Evolutionary conservation across 208 protist species (phyloP), one percentile per base, ranked within the genome.

Genomic region (Wallacemonas sp.): DNA sequence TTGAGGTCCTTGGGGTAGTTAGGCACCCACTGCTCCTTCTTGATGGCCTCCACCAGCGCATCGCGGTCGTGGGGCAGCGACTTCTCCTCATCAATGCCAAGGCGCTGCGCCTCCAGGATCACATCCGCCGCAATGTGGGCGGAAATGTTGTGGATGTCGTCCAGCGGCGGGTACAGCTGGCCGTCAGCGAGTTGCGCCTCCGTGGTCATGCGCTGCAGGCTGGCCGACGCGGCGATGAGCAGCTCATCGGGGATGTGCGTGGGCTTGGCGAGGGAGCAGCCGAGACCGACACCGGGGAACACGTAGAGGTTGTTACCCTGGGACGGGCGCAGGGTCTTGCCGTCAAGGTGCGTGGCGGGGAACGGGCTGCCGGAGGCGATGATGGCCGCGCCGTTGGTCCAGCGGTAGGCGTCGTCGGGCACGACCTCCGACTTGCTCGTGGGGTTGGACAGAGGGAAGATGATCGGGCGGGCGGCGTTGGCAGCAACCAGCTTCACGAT

Each of bases 291-390:
- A 43, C 96, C 98, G 23, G 96, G 96, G 85, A 98, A 98, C 52
- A 98, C 87, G 74, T 97, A 96, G 46, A 98, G 90, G 83, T 99
- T 99, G 85, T 99, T 99, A 41, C 95, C 97, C 83, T 99, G 98
- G 43, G 92, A 90, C 23, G 96, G 92, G 27, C 70, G 57, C 38
- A 93, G 63, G 6, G 76, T 87, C 48, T 87, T 87, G 60, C 93
- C 96, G 43, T 98, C 80, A 34, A 94, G 70, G 9, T 74, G 77
- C n/a, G 95, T 91, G 27, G 86, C 76, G 4, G 84, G 81, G 80
- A 99, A 99, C 41, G 98, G 98, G 57, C 88, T 97, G 57, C 98
- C 98, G 27, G 87, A 92, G 30, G 97, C 98, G 72, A 99, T 96
- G 70, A 99, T 88, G 17, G 81, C 88, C 33, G 70, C 77, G 61